phyloP scores from a whole-genome alignment of 495 filamentous ascomycete genomes.

The Tricharina praecox region DNA sequence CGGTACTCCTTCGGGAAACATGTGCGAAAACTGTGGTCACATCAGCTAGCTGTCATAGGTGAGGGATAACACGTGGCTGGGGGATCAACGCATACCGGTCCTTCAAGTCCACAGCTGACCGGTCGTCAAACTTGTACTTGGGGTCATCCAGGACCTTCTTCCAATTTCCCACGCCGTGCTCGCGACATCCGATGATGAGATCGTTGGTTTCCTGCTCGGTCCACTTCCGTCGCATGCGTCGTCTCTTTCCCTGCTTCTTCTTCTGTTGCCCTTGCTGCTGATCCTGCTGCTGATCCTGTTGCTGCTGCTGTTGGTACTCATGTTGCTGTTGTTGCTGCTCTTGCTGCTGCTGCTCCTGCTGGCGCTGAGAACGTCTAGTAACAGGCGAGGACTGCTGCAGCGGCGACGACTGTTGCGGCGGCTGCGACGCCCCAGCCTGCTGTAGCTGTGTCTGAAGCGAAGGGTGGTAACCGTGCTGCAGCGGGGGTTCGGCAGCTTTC shows the following conservation, averaged over 20 bases:
- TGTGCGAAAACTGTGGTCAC: slow-evolving; percentile 20
- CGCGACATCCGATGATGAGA: slow-evolving; percentile 39
- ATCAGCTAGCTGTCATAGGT: background rate
- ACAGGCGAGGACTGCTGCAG: no score
- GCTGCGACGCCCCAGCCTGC: no score
- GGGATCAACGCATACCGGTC: slow-evolving; percentile 35
- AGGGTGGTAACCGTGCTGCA: slow-evolving; percentile 1
- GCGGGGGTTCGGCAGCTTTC: background rate
- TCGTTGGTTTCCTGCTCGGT: slow-evolving; percentile 49
- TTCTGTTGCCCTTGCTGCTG: slow-evolving; percentile 6
- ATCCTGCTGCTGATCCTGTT: background rate
- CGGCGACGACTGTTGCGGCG: slow-evolving; percentile 15
- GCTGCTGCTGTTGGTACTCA: slow-evolving; percentile 13
- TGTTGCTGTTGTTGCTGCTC: slow-evolving; percentile 8
- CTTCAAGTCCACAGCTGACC: slow-evolving; percentile 54
- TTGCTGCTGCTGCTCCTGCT: no score
- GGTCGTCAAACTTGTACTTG: slow-evolving; percentile 44
- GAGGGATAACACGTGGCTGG: background rate
- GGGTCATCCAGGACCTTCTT: slow-evolving; percentile 47
- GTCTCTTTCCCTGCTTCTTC: slow-evolving; percentile 9
- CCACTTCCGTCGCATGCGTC: slow-evolving; percentile 36
- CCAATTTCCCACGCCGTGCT: slow-evolving; percentile 54
- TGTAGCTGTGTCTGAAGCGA: no score
- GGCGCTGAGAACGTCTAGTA: no score
- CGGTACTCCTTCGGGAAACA: slow-evolving; percentile 26